These are phyloP conservation scores for Saccharum spontaneum DNA, from an alignment of 176 grass and related monocot genomes.

Conservation along the genomic window DNA sequence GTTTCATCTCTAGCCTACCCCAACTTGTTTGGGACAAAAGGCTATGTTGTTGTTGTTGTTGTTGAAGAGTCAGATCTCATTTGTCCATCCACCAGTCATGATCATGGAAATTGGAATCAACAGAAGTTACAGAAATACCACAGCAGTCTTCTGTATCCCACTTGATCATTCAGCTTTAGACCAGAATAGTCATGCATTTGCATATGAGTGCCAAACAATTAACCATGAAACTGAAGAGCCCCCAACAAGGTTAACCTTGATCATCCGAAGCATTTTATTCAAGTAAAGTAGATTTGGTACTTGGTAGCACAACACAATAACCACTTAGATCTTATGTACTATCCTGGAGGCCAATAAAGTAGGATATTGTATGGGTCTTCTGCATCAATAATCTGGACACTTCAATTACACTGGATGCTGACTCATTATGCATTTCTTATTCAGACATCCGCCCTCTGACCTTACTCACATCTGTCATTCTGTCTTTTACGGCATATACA, in stretches of 20 bases:
- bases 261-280: background rate
- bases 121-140: background rate
- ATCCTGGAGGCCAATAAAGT: background rate
- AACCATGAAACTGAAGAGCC: background rate
- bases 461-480: constrained; percentile 46
- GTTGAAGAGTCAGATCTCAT: background rate
- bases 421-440: constrained; percentile 42
- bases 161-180: constrained; percentile 26
- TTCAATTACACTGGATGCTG: constrained; percentile 39
- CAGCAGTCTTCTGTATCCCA: background rate
- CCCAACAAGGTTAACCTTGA: background rate
- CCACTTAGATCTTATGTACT: background rate
- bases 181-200: constrained; percentile 8
- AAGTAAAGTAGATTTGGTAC: background rate
- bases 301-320: background rate
- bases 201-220: background rate
- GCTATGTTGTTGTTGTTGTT: too few relatives aligned
- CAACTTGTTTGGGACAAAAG: too few relatives aligned
- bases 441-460: constrained; percentile 41
- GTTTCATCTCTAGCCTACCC: too few relatives aligned
- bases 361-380: background rate
- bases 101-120: background rate
- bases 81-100: constrained; percentile 1
- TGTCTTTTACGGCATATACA: constrained; percentile 41
- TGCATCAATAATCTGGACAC: constrained; percentile 16